Conservation (phyloP, 2,329 filamentous ascomycete species). For the Alternaria viburni region DNA sequence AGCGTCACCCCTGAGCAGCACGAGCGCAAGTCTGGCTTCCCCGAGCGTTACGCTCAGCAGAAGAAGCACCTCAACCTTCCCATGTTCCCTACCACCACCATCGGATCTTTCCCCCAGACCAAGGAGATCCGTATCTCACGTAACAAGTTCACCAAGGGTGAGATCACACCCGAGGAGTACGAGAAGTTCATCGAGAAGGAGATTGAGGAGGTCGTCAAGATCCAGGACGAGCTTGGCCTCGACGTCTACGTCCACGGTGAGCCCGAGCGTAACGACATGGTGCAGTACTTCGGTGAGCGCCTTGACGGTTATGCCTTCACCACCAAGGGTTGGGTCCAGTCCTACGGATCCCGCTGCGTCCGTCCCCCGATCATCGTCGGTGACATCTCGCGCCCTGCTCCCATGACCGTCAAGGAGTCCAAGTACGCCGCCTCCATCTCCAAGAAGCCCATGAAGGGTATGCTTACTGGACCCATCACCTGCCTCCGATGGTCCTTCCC, state of each 20-base stretch:
- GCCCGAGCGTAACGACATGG: constrained; percentile 99
- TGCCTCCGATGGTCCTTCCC: constrained; percentile 99
- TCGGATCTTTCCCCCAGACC: constrained; percentile 99
- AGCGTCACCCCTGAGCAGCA: constrained; percentile 84
- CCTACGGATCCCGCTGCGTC: constrained; percentile 97
- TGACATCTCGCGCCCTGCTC: constrained; percentile 93
- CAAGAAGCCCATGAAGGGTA: constrained; percentile 99
- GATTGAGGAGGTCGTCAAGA: constrained; percentile 91
- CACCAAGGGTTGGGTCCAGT: constrained; percentile 98
- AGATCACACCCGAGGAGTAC: constrained; percentile 91
- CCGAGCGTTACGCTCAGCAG: constrained; percentile 83
- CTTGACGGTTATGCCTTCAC: constrained; percentile 98
- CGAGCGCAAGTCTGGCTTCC: constrained; percentile 91
- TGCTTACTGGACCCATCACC: constrained; percentile 98
- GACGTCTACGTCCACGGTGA: constrained; percentile 98
- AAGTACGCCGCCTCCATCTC: constrained; percentile 97
- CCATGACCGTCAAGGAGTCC: constrained; percentile 99
- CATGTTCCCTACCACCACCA: constrained; percentile 98
- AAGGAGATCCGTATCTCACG: constrained; percentile 96
- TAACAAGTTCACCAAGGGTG: constrained; percentile 98
- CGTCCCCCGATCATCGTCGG: constrained; percentile 98
- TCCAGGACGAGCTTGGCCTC: constrained; percentile 97
- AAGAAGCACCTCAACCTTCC: constrained; percentile 92
- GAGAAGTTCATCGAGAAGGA: constrained; percentile 99
- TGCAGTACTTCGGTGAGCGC: constrained; percentile 99